Conservation (phyloP, 2,329 filamentous ascomycete genomes). For the Penicillium sp. region DNA sequence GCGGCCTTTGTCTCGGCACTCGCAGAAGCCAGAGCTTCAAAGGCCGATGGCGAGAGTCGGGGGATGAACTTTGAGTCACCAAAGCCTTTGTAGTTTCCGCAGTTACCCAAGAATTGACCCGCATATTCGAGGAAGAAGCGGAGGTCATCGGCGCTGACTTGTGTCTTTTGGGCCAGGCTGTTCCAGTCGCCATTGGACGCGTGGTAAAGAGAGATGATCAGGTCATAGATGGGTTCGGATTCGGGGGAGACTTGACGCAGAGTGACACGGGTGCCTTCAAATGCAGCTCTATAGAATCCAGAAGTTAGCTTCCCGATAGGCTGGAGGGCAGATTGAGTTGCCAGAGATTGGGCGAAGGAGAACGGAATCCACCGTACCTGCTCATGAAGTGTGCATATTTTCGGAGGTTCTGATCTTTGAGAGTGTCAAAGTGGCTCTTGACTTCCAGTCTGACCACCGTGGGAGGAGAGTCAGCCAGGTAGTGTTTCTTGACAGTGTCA, state of each 20-base stretch:
- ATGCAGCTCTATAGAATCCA: slow-evolving; percentile 63
- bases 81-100: slow-evolving; percentile 84
- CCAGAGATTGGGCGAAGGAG: neutral
- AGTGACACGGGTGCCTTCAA: slow-evolving; percentile 75
- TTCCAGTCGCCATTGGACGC: slow-evolving; percentile 70
- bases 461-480: slow-evolving; percentile 87
- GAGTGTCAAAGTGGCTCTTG: slow-evolving; percentile 82
- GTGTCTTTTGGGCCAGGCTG: slow-evolving; percentile 63
- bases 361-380: slow-evolving; percentile 54
- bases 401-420: slow-evolving; percentile 64
- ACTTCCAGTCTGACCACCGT: slow-evolving; percentile 85
- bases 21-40: slow-evolving; percentile 65
- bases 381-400: slow-evolving; percentile 90
- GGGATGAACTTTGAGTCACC: slow-evolving; percentile 84
- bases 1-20: slow-evolving; percentile 61
- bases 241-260: slow-evolving; percentile 80
- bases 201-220: slow-evolving; percentile 73
- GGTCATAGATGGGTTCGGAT: slow-evolving; percentile 76
- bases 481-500: slow-evolving; percentile 58
- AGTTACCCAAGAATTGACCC: slow-evolving; percentile 76
- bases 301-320: slow-evolving; percentile 9
- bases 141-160: slow-evolving; percentile 64
- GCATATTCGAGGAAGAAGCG: slow-evolving; percentile 74
- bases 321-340: neutral
- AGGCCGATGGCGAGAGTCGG: slow-evolving; percentile 63